phyloP scores from a whole-genome alignment of 2,329 filamentous ascomycete species.

The Aspergillus caelatus region DNA sequence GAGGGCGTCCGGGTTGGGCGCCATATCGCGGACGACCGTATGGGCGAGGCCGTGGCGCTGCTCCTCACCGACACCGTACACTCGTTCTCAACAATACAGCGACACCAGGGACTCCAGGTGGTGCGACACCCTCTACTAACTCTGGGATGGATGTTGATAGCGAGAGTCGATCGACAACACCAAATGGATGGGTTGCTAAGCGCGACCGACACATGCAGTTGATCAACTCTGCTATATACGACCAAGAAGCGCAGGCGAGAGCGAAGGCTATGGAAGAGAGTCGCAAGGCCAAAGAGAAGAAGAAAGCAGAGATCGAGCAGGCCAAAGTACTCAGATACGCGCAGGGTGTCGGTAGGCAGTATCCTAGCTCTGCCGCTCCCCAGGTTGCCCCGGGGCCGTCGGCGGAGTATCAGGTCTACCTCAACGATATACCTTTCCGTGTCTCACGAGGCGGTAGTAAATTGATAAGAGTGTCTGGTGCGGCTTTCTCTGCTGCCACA shows the following conservation, averaged over 20 bases:
- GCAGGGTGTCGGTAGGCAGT: slow-evolving; percentile 31
- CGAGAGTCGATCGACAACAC: slow-evolving; percentile 31
- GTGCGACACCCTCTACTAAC: slow-evolving; percentile 28
- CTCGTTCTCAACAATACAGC: slow-evolving; percentile 64
- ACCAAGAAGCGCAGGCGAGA: slow-evolving; percentile 70
- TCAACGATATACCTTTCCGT: slow-evolving; percentile 74
- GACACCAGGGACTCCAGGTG: slow-evolving; percentile 25
- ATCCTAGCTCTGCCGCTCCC: slow-evolving; percentile 22
- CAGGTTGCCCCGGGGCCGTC: slow-evolving; percentile 31
- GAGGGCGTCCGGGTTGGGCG: slow-evolving; percentile 42
- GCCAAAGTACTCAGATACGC: slow-evolving; percentile 45
- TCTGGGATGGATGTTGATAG: slow-evolving; percentile 31
- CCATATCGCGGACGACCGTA: slow-evolving; percentile 48
- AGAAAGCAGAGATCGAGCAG: slow-evolving; percentile 61
- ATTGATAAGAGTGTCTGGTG: slow-evolving; percentile 73
- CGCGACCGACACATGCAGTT: slow-evolving; percentile 78
- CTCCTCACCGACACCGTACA: slow-evolving; percentile 59
- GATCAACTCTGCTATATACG: slow-evolving; percentile 78
- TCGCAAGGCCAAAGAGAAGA: slow-evolving; percentile 48
- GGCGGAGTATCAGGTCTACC: slow-evolving; percentile 63
- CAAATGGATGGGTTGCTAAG: slow-evolving; percentile 68
- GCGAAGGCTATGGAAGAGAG: slow-evolving; percentile 73
- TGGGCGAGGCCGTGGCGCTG: slow-evolving; percentile 36
- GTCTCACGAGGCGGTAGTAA: slow-evolving; percentile 81
- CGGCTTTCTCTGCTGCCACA: slow-evolving; percentile 33